phyloP scores from a whole-genome alignment of 768 basidiomycete species.

The Suillus plorans region DNA sequence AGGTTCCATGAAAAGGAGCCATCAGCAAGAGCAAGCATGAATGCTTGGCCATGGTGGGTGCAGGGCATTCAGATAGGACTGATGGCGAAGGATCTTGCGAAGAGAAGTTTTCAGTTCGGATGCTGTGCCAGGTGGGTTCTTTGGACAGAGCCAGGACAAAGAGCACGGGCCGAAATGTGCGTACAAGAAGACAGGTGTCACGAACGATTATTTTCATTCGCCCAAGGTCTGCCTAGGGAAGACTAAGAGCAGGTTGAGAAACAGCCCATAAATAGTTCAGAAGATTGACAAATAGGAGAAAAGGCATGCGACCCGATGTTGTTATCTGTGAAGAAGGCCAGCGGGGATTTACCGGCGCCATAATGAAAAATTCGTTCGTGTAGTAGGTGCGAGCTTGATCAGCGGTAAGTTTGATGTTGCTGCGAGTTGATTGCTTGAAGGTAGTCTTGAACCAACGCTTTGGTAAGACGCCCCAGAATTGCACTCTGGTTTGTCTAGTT shows the following conservation, averaged over 20 bases:
- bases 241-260: neutral
- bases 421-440: neutral
- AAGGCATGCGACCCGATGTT: neutral
- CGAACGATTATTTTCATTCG: neutral
- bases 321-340: neutral
- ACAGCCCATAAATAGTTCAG: neutral
- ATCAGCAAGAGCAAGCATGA: neutral
- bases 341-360: neutral
- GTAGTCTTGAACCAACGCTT: neutral
- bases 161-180: neutral
- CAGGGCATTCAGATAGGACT: neutral
- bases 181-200: neutral
- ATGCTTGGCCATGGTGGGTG: neutral
- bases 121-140: neutral
- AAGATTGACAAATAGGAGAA: neutral
- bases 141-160: neutral
- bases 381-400: neutral
- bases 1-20: constrained; percentile 42
- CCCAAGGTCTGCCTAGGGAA: neutral
- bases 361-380: neutral
- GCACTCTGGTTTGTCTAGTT: neutral
- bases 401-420: neutral
- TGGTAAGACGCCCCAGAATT: neutral
- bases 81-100: neutral
- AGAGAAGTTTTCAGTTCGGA: neutral